Conservation (phyloP, 139 green algal species). For the Closterium sp. region DNA sequence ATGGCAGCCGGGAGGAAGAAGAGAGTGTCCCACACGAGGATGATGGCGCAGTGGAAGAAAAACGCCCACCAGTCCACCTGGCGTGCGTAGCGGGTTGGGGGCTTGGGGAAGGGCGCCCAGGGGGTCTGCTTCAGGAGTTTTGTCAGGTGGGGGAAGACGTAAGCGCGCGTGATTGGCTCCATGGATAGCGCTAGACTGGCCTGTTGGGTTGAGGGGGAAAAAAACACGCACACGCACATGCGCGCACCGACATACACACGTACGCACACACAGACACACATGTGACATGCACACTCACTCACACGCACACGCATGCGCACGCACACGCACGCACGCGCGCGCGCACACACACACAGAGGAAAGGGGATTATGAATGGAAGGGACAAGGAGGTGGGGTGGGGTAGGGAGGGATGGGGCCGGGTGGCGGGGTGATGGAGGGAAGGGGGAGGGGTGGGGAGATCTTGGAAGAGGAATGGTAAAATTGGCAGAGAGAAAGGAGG, state of each 20-base stretch:
- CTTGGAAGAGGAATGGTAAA: not conserved
- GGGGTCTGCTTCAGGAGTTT: not conserved
- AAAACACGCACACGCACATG: not conserved
- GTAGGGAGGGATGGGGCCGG: too few relatives aligned
- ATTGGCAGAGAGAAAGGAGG: not conserved
- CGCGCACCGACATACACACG: not conserved
- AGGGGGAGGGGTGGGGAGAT: not conserved
- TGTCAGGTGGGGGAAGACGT: conserved; percentile 11
- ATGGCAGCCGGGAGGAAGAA: not conserved
- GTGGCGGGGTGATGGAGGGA: not conserved
- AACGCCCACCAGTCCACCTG: not conserved
- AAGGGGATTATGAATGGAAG: too few relatives aligned
- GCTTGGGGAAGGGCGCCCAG: not conserved
- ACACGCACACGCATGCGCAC: too few relatives aligned
- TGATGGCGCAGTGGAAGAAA: not conserved
- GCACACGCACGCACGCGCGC: too few relatives aligned
- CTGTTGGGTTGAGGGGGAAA: not conserved
- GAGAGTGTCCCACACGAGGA: not conserved
- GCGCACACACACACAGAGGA: too few relatives aligned
- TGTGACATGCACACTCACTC: too few relatives aligned
- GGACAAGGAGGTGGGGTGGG: too few relatives aligned
- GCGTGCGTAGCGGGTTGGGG: not conserved
- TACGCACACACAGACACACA: too few relatives aligned
- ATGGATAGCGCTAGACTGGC: conserved; percentile 14
- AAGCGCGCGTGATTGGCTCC: conserved; percentile 8